A percentile compares a stretch with the other conserved stretches of the same genome.
These are phyloP conservation scores for Zygotorulaspora sp. DNA, from an alignment of 805 yeast genomes.

Conservation along the genomic window DNA sequence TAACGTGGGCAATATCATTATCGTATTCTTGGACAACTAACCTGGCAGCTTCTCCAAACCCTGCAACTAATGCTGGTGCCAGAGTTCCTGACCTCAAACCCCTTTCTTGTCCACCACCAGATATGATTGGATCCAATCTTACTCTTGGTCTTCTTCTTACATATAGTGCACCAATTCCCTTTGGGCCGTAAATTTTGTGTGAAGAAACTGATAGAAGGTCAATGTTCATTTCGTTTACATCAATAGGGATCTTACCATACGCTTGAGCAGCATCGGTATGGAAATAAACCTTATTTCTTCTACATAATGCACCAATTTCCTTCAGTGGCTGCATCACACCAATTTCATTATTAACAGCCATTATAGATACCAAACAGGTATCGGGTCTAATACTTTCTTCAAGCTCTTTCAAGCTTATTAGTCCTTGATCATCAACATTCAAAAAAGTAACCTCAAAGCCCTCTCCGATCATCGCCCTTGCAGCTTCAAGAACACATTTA, in stretches of 20 bases:
- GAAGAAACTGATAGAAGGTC: constrained; percentile 92
- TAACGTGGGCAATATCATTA: constrained; percentile 68
- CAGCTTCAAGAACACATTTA: constrained; percentile 96
- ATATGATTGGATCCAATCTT: constrained; percentile 87
- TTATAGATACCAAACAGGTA: constrained; percentile 82
- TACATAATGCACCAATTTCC: constrained; percentile 86
- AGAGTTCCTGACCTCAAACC: constrained; percentile 95
- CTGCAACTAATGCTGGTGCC: constrained; percentile 93
- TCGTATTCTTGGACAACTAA: constrained; percentile 68
- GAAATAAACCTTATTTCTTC: constrained; percentile 85
- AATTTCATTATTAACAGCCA: constrained; percentile 98
- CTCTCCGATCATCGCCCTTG: constrained; percentile 91
- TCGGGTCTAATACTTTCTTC: constrained; percentile 84
- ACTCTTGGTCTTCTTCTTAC: constrained; percentile 98
- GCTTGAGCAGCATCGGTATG: constrained; percentile 99
- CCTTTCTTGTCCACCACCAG: constrained; percentile 99
- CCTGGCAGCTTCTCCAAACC: constrained; percentile 97
- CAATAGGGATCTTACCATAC: constrained; percentile 86
- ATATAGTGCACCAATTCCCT: constrained; percentile 92
- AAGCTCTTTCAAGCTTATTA: constrained; percentile 70
- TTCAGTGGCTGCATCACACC: constrained; percentile 96
- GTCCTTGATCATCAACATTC: constrained; percentile 77
- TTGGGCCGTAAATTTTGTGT: constrained; percentile 96
- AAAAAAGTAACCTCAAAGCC: constrained; percentile 94
- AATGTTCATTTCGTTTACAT: constrained; percentile 88